Conservation (phyloP, 805 yeast species). For the Kodamaea lidongshanica region DNA sequence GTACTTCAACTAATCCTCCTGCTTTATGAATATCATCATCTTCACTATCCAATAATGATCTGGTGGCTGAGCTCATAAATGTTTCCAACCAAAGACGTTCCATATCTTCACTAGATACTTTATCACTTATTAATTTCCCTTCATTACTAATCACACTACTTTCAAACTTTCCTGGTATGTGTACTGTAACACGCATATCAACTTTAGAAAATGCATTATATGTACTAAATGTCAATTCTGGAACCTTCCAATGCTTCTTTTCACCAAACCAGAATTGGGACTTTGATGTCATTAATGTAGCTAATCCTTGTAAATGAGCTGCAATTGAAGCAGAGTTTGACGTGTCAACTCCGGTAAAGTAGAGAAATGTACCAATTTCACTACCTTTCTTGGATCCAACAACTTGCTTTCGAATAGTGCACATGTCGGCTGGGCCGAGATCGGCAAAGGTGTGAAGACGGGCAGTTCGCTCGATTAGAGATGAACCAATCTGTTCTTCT, state of each 20-base stretch:
- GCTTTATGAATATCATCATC: slow-evolving; percentile 54
- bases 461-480: slow-evolving; percentile 58
- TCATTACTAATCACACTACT: slow-evolving; percentile 44
- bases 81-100: slow-evolving; percentile 48
- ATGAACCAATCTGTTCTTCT: slow-evolving; percentile 54
- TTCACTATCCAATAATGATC: slow-evolving; percentile 61
- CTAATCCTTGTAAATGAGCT: slow-evolving; percentile 62
- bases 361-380: slow-evolving; percentile 64
- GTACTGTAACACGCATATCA: slow-evolving; percentile 68
- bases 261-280: slow-evolving; percentile 79
- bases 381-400: slow-evolving; percentile 37
- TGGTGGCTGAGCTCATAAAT: slow-evolving; percentile 62
- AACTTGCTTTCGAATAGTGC: slow-evolving; percentile 41
- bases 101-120: slow-evolving; percentile 46
- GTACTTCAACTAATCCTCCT: slow-evolving; percentile 71
- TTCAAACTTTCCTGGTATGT: slow-evolving; percentile 69
- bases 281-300: slow-evolving; percentile 53
- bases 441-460: slow-evolving; percentile 55
- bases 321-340: slow-evolving; percentile 74
- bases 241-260: slow-evolving; percentile 60
- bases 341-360: slow-evolving; percentile 70
- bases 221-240: slow-evolving; percentile 63
- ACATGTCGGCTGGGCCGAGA: slow-evolving; percentile 68
- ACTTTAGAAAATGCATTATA: slow-evolving; percentile 56
- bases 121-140: slow-evolving; percentile 50